Evolutionary conservation across 371 early-diverging fungal genomes (phyloP), one percentile per base, ranked within the genome.

Genomic region (Mortierella sp.): DNA sequence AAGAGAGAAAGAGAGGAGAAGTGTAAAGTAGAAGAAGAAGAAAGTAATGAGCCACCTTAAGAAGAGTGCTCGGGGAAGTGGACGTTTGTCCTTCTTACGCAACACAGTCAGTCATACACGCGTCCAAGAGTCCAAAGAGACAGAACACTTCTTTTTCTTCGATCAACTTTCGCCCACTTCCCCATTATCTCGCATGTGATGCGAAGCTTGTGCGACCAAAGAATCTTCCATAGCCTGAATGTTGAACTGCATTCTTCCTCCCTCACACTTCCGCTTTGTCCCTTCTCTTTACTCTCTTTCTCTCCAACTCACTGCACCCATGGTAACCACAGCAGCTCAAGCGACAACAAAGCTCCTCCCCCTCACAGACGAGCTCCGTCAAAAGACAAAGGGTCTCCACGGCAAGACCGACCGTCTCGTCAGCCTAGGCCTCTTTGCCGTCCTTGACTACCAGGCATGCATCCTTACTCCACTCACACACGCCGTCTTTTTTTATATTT

Each of bases 341-440:
- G 18, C 77, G 32, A 16, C 55, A 11, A 44, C 43, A 1, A 41
- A 41, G 11, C 27, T 41, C n/a, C 75, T 71, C 41, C 68, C 24
- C 51, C 49, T 80, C 29, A 84, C 84, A 24, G 84, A 77, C 14
- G 84, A 84, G 48, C 76, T 84, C 29, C 80, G 84, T 2, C 68
- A 48, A 65, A 84, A 80, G 74, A 84, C 84, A 27, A 80, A 60
- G 18, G 78, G 84, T 2, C 70, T 80, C 32, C 84, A 84, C 43
- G 54, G 41, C 74, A 84, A 84, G 75, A 72, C 68, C 27, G 81
- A 84, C 70, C 73, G 81, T 12, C 77, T 84, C 48, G 84, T 84
- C 27, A 78, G 78, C 41, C 75, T 84, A 8, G 81, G 84, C 32
- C 55, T 84, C n/a, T 80, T 84, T 73, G 71, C 84, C 32, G 72